Evolutionary conservation across 176 grass and related monocot species (phyloP).

Genomic region (Aegilops sharonensis): DNA sequence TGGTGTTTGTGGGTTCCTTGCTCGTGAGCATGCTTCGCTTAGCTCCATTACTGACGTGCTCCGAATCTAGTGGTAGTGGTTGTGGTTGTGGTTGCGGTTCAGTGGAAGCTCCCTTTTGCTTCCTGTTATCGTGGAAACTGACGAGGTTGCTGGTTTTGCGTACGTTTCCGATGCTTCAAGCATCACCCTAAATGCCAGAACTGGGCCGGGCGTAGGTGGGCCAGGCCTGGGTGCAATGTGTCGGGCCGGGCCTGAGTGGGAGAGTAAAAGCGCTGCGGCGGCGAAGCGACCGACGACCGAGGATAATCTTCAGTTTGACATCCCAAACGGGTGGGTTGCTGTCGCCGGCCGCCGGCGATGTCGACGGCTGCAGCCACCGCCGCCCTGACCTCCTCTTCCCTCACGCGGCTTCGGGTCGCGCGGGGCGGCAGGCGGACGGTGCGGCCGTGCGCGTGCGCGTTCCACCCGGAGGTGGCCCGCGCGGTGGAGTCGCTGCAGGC

Average conservation of each 20-base stretch:
- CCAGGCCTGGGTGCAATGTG: not conserved
- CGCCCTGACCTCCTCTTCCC: not conserved
- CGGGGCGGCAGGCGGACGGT: not conserved
- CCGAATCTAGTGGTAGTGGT: not conserved
- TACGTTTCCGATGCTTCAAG: constrained; percentile 43
- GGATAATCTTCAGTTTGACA: constrained; percentile 4
- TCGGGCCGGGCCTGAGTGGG: no score
- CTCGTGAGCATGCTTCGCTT: constrained; percentile 38
- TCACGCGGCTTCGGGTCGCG: not conserved
- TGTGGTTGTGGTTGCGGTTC: not conserved
- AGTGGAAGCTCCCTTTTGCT: not conserved
- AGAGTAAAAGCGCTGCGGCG: no score
- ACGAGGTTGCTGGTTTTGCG: not conserved
- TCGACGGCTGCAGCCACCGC: constrained; percentile 1
- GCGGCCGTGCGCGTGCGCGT: not conserved
- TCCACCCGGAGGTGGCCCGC: constrained; percentile 60
- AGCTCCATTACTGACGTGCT: not conserved
- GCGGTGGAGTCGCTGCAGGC: constrained; percentile 69
- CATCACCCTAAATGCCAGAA: not conserved
- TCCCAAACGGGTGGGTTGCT: not conserved
- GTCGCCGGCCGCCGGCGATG: constrained; percentile 21
- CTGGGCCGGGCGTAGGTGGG: not conserved
- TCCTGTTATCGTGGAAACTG: not conserved
- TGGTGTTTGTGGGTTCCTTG: constrained; percentile 22
- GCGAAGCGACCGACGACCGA: no score